Percentiles rank a stretch among this genome's conserved stretches.
Evolutionary conservation across 768 basidiomycete genomes (phyloP).

Genomic region (Postia placenta): DNA sequence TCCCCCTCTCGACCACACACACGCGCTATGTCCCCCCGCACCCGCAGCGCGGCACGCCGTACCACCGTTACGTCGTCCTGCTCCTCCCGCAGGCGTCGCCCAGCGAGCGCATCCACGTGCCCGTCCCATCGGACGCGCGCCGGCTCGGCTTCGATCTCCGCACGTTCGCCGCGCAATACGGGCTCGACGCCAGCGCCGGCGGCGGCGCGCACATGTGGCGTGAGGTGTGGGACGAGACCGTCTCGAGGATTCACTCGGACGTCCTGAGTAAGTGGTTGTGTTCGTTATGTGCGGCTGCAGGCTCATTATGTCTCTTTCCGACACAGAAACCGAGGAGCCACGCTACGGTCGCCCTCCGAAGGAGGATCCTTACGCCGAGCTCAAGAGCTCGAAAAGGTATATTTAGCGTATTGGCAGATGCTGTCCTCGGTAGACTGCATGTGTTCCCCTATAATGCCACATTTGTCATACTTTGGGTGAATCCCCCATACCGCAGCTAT

Average conservation of each 20-base stretch:
- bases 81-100: slow-evolving; percentile 63
- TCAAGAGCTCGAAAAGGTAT: slow-evolving; percentile 46
- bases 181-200: slow-evolving; percentile 46
- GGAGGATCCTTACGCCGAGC: slow-evolving; percentile 47
- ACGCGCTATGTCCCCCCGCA: slow-evolving; percentile 86
- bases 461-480: too few relatives aligned
- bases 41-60: slow-evolving; percentile 81
- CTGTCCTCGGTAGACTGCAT: not conserved
- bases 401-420: slow-evolving; percentile 12
- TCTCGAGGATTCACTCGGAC: slow-evolving; percentile 59
- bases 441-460: too few relatives aligned
- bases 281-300: slow-evolving; percentile 4
- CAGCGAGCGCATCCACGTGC: slow-evolving; percentile 21
- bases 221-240: slow-evolving; percentile 64
- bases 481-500: too few relatives aligned
- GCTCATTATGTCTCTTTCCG: slow-evolving; percentile 5
- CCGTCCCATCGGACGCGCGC: slow-evolving; percentile 18
- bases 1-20: slow-evolving; percentile 42
- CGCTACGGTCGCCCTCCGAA: slow-evolving; percentile 48
- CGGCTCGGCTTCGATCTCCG: slow-evolving; percentile 65
- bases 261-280: slow-evolving; percentile 52
- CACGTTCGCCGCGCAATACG: slow-evolving; percentile 50
- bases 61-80: slow-evolving; percentile 83
- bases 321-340: slow-evolving; percentile 44
- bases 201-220: slow-evolving; percentile 85